Conservation (phyloP, 495 filamentous ascomycete species). For the Talaromyces adpressus region DNA sequence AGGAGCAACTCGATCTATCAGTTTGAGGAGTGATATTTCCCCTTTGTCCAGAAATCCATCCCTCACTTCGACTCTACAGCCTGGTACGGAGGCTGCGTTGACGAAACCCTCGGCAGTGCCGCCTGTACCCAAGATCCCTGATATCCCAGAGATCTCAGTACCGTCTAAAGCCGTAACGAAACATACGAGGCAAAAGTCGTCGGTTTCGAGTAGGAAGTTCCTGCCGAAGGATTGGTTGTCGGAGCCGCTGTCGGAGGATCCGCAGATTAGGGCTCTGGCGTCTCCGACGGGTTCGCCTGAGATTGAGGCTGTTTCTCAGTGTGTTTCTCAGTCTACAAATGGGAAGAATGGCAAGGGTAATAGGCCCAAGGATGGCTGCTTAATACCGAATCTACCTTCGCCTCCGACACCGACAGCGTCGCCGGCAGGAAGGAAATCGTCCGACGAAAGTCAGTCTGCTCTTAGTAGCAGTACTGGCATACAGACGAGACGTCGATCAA, state of each 20-base stretch:
- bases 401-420: background rate
- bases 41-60: constrained; percentile 4
- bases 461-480: background rate
- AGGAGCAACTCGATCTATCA: background rate
- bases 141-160: constrained; percentile 10
- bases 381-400: background rate
- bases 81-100: constrained; percentile 5
- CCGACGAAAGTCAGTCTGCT: background rate
- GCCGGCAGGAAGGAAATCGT: background rate
- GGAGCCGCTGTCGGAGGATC: constrained; percentile 30
- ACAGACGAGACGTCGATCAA: constrained; percentile 17
- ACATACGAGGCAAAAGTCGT: constrained; percentile 32
- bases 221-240: constrained; percentile 31
- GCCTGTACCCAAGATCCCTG: constrained; percentile 17
- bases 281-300: constrained; percentile 19
- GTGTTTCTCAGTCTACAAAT: background rate
- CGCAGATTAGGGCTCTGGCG: constrained; percentile 34
- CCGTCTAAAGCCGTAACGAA: constrained; percentile 14
- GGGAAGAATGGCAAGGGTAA: constrained; percentile 27
- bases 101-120: background rate
- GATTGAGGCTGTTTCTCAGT: background rate
- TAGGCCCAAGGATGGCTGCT: background rate
- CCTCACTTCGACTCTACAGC: background rate
- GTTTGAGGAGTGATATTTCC: background rate
- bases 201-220: constrained; percentile 30